Evolutionary conservation across 768 basidiomycete species (phyloP).

Genomic region (Russula vinacea): DNA sequence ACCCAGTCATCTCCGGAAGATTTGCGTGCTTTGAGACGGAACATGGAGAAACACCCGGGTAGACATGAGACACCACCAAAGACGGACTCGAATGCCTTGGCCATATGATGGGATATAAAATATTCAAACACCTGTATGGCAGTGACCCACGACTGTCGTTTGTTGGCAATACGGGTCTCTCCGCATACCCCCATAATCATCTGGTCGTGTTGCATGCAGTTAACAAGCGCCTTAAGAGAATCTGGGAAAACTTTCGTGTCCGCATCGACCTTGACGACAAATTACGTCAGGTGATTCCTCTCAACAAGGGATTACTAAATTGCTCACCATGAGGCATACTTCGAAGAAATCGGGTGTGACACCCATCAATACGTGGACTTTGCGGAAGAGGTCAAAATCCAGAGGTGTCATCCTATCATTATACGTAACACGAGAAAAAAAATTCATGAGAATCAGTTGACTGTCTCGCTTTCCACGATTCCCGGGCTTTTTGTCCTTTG

Average conservation of each 20-base stretch:
- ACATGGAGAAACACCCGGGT: conserved; percentile 99
- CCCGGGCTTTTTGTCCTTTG: conserved; percentile 87
- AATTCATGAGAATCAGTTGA: conserved; percentile 99
- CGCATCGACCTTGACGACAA: conserved; percentile 77
- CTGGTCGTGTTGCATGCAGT: conserved; percentile 98
- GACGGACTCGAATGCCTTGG: conserved; percentile 98
- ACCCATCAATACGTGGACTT: conserved; percentile 95
- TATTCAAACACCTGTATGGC: conserved; percentile 98
- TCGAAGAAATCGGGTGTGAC: conserved; percentile 99
- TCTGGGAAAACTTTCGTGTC: conserved; percentile 95
- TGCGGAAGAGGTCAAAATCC: conserved; percentile 97
- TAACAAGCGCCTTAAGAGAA: conserved; percentile 87
- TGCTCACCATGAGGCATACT: conserved; percentile 88
- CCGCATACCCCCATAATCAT: conserved; percentile 99
- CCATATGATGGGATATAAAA: conserved; percentile 97
- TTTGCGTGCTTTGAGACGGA: conserved; percentile 91
- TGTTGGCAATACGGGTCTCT: conserved; percentile 98
- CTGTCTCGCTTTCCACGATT: conserved; percentile 99
- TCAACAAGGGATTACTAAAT: not conserved
- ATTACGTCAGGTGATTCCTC: conserved; percentile 15
- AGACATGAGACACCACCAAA: conserved; percentile 99
- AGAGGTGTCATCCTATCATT: conserved; percentile 98
- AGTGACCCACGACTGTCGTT: conserved; percentile 97
- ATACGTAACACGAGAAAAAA: conserved; percentile 98
- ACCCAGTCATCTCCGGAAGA: conserved; percentile 92